phyloP scores from a whole-genome alignment of 2,329 filamentous ascomycete species.

The Amylocarpus encephaloides region DNA sequence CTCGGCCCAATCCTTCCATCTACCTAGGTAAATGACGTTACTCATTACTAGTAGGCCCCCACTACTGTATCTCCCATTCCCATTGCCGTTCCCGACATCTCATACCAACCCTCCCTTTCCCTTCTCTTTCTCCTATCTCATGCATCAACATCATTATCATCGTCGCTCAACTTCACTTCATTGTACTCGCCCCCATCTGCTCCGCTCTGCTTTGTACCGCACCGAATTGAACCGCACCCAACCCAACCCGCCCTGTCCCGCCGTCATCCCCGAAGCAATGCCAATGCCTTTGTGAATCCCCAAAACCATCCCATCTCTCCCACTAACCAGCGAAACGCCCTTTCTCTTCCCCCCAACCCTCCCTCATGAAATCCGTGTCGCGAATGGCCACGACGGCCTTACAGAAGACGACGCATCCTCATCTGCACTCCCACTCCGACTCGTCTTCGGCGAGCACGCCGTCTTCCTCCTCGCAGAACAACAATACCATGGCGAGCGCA shows the following conservation, averaged over 20 bases:
- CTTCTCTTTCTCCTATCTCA: too few species aligned
- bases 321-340: conserved; percentile 1
- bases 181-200: too few species aligned
- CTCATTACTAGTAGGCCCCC: too few species aligned
- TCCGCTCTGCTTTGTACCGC: too few species aligned
- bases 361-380: conserved; percentile 6
- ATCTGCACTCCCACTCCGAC: background rate
- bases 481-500: conserved; percentile 1
- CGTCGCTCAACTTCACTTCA: too few species aligned
- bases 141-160: too few species aligned
- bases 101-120: too few species aligned
- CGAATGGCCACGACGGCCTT: conserved; percentile 4
- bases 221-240: too few species aligned
- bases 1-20: too few species aligned
- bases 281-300: conserved; percentile 5
- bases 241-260: background rate
- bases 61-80: too few species aligned
- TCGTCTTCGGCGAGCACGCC: background rate
- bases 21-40: too few species aligned
- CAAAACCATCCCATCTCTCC: background rate
- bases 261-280: background rate
- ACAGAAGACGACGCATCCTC: conserved; percentile 1
- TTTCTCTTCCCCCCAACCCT: background rate
- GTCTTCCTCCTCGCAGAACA: background rate
- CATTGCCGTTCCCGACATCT: too few species aligned